Conservation (phyloP, 2,329 filamentous ascomycete genomes). For the Akanthomyces dipterigenus region DNA sequence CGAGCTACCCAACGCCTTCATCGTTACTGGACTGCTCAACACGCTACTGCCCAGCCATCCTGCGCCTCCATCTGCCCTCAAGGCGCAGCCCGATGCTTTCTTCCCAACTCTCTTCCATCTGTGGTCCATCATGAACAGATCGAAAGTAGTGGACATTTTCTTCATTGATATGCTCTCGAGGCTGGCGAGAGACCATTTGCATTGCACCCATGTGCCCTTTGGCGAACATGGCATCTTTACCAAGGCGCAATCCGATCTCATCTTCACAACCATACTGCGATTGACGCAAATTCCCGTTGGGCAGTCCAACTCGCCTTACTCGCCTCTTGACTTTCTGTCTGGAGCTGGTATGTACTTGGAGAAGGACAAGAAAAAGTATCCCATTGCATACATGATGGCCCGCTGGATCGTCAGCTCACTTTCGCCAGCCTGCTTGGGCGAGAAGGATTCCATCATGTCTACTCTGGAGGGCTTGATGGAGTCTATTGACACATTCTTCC, state of each 20-base stretch:
- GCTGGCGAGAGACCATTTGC: conserved; percentile 75
- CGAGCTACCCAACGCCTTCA: conserved; percentile 84
- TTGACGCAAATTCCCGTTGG: conserved; percentile 94
- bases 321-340: conserved; percentile 72
- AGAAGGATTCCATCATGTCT: conserved; percentile 72
- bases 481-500: conserved; percentile 96
- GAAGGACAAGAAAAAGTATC: conserved; percentile 89
- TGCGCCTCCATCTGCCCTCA: conserved; percentile 60
- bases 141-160: conserved; percentile 76
- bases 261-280: conserved; percentile 86
- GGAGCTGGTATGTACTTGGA: conserved; percentile 83
- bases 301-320: conserved; percentile 90
- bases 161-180: conserved; percentile 88
- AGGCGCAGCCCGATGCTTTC: conserved; percentile 82
- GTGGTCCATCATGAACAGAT: conserved; percentile 89
- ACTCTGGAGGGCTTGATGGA: conserved; percentile 88
- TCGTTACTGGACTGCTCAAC: conserved; percentile 84
- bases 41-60: conserved; percentile 80
- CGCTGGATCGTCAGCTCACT: conserved; percentile 90
- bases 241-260: conserved; percentile 80
- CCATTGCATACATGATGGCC: conserved; percentile 84
- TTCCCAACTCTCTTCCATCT: conserved; percentile 93
- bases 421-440: conserved; percentile 72
- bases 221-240: conserved; percentile 87
- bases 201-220: conserved; percentile 69